Conservation (phyloP, 148 eudicot genomes). For the Rhododendron mucronatum region DNA sequence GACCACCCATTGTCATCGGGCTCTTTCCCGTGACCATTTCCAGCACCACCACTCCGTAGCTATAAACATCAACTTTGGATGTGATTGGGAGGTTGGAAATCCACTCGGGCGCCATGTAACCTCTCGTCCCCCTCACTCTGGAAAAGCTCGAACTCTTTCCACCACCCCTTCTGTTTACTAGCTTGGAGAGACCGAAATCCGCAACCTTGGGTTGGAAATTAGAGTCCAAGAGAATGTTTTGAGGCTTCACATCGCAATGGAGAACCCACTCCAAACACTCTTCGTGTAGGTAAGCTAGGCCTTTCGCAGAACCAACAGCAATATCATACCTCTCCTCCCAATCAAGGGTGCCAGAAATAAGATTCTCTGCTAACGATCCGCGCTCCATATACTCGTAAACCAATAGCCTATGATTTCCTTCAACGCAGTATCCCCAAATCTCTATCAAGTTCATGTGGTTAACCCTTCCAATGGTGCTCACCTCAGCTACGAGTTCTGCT, state of each 20-base stretch:
- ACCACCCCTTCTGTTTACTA: background rate
- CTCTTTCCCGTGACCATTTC: constrained; percentile 10
- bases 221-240: constrained; percentile 13
- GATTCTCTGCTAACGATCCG: constrained; percentile 12
- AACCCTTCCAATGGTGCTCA: constrained; percentile 14
- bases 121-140: background rate
- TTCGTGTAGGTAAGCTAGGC: constrained; percentile 19
- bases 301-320: constrained; percentile 13
- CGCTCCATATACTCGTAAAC: constrained; percentile 17
- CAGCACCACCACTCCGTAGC: constrained; percentile 3
- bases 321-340: constrained; percentile 11
- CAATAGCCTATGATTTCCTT: constrained; percentile 9
- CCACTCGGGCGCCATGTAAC: constrained; percentile 12
- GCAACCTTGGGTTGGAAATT: constrained; percentile 19
- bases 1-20: background rate
- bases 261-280: constrained; percentile 26
- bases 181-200: constrained; percentile 19
- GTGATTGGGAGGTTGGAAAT: background rate
- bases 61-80: constrained; percentile 11
- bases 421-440: constrained; percentile 16
- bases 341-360: background rate
- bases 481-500: constrained; percentile 16
- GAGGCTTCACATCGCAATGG: constrained; percentile 20
- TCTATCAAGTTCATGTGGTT: constrained; percentile 27
- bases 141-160: background rate